Evolutionary conservation across 2,329 filamentous ascomycete genomes (phyloP).

Genomic region (Trichophyton equinum): DNA sequence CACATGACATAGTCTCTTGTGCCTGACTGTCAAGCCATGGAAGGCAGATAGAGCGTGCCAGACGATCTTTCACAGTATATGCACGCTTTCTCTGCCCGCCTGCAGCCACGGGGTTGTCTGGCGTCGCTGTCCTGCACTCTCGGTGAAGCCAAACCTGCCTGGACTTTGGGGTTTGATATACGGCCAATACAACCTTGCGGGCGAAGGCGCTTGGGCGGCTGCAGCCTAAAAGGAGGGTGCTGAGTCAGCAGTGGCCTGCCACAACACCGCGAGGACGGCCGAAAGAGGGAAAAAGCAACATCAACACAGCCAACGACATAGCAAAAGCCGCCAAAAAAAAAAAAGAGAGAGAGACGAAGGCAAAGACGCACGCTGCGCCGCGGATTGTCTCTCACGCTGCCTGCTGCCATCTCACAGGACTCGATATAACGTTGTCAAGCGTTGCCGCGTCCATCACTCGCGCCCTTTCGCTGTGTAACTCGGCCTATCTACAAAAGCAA

Average conservation of each 20-base stretch:
- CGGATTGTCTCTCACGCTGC: neutral
- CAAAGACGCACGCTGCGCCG: neutral
- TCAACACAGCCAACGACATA: neutral
- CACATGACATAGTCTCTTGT: neutral
- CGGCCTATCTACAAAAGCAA: neutral
- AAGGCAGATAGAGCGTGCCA: neutral
- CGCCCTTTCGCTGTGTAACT: neutral
- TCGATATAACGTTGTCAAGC: neutral
- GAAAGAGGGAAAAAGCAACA: neutral
- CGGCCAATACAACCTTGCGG: too few relatives aligned
- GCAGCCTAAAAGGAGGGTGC: neutral
- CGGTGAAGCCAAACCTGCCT: too few relatives aligned
- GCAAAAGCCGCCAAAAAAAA: neutral
- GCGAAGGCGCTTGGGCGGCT: too few relatives aligned
- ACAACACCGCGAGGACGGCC: neutral
- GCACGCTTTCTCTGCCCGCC: too few relatives aligned
- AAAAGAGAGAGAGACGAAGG: neutral
- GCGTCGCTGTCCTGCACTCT: too few relatives aligned
- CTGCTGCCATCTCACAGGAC: neutral
- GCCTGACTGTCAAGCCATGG: neutral
- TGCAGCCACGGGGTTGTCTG: too few relatives aligned
- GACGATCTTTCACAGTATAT: too few relatives aligned
- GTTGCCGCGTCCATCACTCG: neutral
- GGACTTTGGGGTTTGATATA: too few relatives aligned
- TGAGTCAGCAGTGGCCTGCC: neutral